Conservation (phyloP, 805 yeast species). For the Sugiyamaella floridensis region DNA sequence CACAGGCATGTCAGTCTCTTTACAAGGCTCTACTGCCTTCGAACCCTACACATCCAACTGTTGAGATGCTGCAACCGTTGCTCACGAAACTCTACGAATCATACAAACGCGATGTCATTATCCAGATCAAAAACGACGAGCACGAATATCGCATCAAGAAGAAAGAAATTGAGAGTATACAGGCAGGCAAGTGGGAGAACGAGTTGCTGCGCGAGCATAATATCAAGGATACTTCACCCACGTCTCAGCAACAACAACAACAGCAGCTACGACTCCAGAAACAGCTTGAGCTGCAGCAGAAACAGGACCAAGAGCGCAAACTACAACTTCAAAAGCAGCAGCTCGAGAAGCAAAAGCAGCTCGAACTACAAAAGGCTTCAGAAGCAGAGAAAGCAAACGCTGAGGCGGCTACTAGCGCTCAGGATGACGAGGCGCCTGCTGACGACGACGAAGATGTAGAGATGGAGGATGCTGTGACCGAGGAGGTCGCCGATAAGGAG, state of each 20-base stretch:
- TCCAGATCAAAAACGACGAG: slow-evolving; percentile 30
- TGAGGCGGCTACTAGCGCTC: background rate
- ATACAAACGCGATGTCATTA: slow-evolving; percentile 19
- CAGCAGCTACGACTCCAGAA: slow-evolving; percentile 16
- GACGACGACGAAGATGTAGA: slow-evolving; percentile 6
- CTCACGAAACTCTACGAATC: slow-evolving; percentile 19
- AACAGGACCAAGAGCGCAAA: slow-evolving; percentile 16
- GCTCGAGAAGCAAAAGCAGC: slow-evolving; percentile 18
- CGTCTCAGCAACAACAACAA: slow-evolving; percentile 14
- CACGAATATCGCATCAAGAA: slow-evolving; percentile 31
- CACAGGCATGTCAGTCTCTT: slow-evolving; percentile 20
- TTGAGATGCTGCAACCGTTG: slow-evolving; percentile 17
- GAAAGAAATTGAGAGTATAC: slow-evolving; percentile 37
- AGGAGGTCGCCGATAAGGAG: slow-evolving; percentile 9
- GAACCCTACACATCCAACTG: slow-evolving; percentile 14
- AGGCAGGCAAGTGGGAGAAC: slow-evolving; percentile 37
- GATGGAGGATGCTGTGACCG: slow-evolving; percentile 8
- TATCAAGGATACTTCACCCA: slow-evolving; percentile 19
- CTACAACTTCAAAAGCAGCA: slow-evolving; percentile 18
- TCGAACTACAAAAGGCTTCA: slow-evolving; percentile 13
- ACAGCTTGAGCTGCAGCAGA: slow-evolving; percentile 18
- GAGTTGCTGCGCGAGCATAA: slow-evolving; percentile 22
- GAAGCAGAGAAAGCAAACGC: slow-evolving; percentile 6
- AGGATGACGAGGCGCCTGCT: slow-evolving; percentile 4
- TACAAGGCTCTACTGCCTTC: slow-evolving; percentile 21